phyloP scores from a whole-genome alignment of 2,329 filamentous ascomycete genomes.

The Fusarium sp. region DNA sequence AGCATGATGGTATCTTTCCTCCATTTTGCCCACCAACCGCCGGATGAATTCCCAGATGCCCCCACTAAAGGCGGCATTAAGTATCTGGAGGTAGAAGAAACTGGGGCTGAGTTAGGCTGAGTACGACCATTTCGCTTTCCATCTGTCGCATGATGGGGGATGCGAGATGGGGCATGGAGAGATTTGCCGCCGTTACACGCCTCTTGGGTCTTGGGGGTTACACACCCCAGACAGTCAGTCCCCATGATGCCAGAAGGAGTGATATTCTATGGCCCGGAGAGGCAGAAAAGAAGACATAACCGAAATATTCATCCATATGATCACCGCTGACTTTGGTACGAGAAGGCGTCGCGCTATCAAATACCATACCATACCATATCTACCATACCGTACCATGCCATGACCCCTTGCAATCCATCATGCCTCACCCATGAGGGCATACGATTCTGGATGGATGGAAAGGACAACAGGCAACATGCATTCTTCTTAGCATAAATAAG shows the following conservation, averaged over 20 bases:
- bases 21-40: conserved; percentile 35
- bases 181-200: conserved; percentile 34
- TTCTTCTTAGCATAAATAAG: conserved; percentile 41
- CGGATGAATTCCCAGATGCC: conserved; percentile 46
- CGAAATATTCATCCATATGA: neutral
- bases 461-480: conserved; percentile 20
- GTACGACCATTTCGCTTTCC: conserved; percentile 5
- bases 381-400: neutral
- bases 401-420: conserved; percentile 28
- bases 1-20: conserved; percentile 2
- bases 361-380: conserved; percentile 26
- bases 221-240: conserved; percentile 22
- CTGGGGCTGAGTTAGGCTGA: neutral
- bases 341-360: conserved; percentile 44
- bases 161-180: conserved; percentile 9
- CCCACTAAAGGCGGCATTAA: conserved; percentile 45
- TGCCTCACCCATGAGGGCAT: conserved; percentile 41
- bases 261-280: conserved; percentile 21
- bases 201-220: conserved; percentile 2
- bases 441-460: conserved; percentile 5
- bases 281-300: neutral
- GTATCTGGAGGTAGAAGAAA: conserved; percentile 21
- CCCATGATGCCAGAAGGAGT: conserved; percentile 38
- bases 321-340: conserved; percentile 12
- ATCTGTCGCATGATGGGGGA: conserved; percentile 20